A percentile compares a stretch with the other conserved stretches of the same genome.
These are phyloP conservation scores for Cryptococcus amylolentus DNA, from an alignment of 1,284 basidiomycete genomes.

Conservation along the genomic window DNA sequence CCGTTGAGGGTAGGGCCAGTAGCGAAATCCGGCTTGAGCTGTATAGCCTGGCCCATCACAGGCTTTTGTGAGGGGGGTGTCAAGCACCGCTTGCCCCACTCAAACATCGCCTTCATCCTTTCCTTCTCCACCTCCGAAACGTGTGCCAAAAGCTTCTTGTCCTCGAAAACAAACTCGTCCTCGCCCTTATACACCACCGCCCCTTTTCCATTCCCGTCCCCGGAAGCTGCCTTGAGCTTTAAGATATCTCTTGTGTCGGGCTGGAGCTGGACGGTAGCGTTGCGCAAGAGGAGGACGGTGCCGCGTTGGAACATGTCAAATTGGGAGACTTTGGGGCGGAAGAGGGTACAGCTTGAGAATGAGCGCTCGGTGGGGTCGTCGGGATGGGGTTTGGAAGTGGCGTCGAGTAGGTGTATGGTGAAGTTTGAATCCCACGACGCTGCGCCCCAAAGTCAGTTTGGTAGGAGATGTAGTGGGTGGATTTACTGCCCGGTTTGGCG, in stretches of 20 bases:
- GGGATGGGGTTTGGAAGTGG: not conserved
- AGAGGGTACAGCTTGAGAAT: not conserved
- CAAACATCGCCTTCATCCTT: slow-evolving; percentile 6
- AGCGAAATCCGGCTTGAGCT: not conserved
- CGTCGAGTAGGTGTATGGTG: not conserved
- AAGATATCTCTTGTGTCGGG: not conserved
- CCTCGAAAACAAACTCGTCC: not conserved
- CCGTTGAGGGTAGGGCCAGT: not conserved
- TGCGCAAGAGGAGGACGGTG: not conserved
- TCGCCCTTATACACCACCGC: not conserved
- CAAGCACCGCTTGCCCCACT: slow-evolving; percentile 3
- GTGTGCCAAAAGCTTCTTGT: not conserved
- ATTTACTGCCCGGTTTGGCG: no score
- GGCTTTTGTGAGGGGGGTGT: not conserved
- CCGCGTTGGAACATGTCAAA: not conserved
- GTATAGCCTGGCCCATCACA: not conserved
- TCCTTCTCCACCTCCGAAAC: slow-evolving; percentile 4
- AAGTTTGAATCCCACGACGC: no score
- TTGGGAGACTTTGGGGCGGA: not conserved
- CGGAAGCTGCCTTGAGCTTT: not conserved
- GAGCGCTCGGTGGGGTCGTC: not conserved
- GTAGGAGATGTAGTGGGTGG: no score
- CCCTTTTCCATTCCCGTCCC: not conserved
- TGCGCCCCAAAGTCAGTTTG: no score
- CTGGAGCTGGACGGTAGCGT: not conserved